Percentiles rank a stretch among this genome's conserved stretches.
phyloP scores from a whole-genome alignment of 2,329 filamentous ascomycete genomes.

The Tricladium varicosporioides region DNA sequence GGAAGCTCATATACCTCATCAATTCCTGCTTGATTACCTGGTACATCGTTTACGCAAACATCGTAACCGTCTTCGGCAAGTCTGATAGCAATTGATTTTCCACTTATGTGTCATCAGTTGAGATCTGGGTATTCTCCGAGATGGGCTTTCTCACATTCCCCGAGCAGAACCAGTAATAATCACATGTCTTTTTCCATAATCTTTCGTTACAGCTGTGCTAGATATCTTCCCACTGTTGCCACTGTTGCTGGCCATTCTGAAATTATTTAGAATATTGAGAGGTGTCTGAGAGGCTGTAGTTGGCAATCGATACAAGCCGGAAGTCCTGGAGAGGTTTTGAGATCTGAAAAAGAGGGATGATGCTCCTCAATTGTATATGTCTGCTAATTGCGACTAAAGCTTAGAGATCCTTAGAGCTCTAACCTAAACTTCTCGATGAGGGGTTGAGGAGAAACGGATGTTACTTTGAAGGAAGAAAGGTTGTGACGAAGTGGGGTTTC shows the following conservation, averaged over 20 bases:
- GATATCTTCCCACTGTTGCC: background rate
- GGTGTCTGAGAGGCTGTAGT: background rate
- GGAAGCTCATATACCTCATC: slow-evolving; percentile 41
- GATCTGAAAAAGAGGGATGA: background rate
- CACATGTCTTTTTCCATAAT: slow-evolving; percentile 34
- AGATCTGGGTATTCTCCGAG: slow-evolving; percentile 18
- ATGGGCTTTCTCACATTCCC: slow-evolving; percentile 36
- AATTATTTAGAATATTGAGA: background rate
- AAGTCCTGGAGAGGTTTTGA: background rate
- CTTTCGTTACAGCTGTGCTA: slow-evolving; percentile 28
- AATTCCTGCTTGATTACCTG: slow-evolving; percentile 49
- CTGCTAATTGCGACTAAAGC: background rate
- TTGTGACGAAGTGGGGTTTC: slow-evolving; percentile 1
- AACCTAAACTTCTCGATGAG: background rate
- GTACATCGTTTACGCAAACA: slow-evolving; percentile 63
- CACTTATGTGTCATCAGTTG: slow-evolving; percentile 39
- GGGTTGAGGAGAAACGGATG: slow-evolving; percentile 12
- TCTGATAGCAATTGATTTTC: slow-evolving; percentile 60
- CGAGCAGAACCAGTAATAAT: slow-evolving; percentile 41
- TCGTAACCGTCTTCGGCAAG: slow-evolving; percentile 65
- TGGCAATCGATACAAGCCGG: background rate
- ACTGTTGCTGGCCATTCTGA: slow-evolving; percentile 15
- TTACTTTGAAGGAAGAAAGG: background rate
- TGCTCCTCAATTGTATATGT: background rate
- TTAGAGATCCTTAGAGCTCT: background rate